A percentile compares a stretch with the other conserved stretches of the same genome.
phyloP scores from a whole-genome alignment of 345 rosid genomes.

The Erodium maritimum region DNA sequence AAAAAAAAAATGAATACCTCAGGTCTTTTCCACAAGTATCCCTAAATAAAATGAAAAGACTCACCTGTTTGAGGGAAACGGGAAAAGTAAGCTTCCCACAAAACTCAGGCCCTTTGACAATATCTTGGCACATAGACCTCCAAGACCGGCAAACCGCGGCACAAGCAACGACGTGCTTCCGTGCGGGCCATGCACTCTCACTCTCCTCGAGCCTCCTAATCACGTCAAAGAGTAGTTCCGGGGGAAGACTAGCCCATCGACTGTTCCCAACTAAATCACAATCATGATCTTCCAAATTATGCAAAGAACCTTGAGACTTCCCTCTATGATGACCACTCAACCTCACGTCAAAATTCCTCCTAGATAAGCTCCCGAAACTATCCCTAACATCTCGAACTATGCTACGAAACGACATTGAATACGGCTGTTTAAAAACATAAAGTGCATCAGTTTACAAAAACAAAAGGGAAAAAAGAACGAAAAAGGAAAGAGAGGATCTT shows the following conservation, averaged over 20 bases:
- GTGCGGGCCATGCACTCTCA: constrained; percentile 78
- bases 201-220: constrained; percentile 86
- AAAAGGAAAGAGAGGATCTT: background rate
- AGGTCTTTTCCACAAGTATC: background rate
- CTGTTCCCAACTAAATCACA: constrained; percentile 42
- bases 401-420: constrained; percentile 74
- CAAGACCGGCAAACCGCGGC: constrained; percentile 90
- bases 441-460: background rate
- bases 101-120: constrained; percentile 66
- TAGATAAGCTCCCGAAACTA: constrained; percentile 81
- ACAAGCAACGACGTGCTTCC: constrained; percentile 84
- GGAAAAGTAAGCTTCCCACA: constrained; percentile 89
- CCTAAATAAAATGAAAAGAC: constrained; percentile 2
- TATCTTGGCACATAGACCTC: constrained; percentile 93
- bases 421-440: background rate
- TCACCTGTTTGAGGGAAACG: constrained; percentile 84
- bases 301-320: constrained; percentile 64
- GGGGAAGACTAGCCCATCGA: constrained; percentile 83
- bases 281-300: constrained; percentile 53
- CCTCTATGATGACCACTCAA: constrained; percentile 49
- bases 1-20: too few species aligned
- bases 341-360: constrained; percentile 83
- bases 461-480: background rate
- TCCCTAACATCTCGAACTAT: constrained; percentile 89
- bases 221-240: constrained; percentile 76